phyloP scores from a whole-genome alignment of 2,329 filamentous ascomycete species.

The Pezicula carpinea region DNA sequence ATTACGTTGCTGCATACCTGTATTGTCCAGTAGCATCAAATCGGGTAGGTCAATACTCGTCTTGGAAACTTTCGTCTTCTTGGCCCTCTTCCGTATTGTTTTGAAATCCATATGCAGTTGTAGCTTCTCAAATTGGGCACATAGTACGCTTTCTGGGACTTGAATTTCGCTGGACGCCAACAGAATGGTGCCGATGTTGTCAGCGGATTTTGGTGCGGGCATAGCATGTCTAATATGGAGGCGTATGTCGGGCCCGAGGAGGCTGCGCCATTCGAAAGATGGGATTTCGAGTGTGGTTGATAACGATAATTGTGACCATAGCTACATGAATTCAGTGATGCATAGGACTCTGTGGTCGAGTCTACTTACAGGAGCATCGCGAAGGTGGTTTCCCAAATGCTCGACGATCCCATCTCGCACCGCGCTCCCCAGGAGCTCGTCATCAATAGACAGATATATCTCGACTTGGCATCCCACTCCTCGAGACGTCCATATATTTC shows the following conservation, averaged over 20 bases:
- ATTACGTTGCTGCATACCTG: background rate
- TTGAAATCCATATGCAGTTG: conserved; percentile 18
- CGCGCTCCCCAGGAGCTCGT: conserved; percentile 5
- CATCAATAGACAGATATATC: conserved; percentile 15
- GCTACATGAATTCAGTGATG: conserved; percentile 13
- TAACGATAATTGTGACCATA: conserved; percentile 22
- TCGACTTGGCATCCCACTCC: conserved; percentile 17
- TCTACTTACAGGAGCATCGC: conserved; percentile 17
- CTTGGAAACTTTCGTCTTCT: conserved; percentile 1
- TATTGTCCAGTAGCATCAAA: background rate
- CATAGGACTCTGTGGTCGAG: background rate
- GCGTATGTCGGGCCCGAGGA: conserved; percentile 6
- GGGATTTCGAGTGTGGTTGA: conserved; percentile 13
- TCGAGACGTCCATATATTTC: conserved; percentile 19
- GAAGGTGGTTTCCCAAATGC: conserved; percentile 12
- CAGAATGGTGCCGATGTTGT: conserved; percentile 3
- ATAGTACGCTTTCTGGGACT: conserved; percentile 13
- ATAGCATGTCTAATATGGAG: conserved; percentile 15
- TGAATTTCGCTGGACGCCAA: conserved; percentile 4
- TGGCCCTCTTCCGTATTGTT: background rate
- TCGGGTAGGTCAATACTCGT: background rate
- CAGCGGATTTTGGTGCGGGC: background rate
- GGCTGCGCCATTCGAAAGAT: background rate
- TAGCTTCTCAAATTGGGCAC: conserved; percentile 15
- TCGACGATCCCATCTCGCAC: conserved; percentile 6